Percentiles rank a stretch among this genome's conserved stretches.
Conservation (phyloP, 495 filamentous ascomycete species). For the Penicillium mononematosum region DNA sequence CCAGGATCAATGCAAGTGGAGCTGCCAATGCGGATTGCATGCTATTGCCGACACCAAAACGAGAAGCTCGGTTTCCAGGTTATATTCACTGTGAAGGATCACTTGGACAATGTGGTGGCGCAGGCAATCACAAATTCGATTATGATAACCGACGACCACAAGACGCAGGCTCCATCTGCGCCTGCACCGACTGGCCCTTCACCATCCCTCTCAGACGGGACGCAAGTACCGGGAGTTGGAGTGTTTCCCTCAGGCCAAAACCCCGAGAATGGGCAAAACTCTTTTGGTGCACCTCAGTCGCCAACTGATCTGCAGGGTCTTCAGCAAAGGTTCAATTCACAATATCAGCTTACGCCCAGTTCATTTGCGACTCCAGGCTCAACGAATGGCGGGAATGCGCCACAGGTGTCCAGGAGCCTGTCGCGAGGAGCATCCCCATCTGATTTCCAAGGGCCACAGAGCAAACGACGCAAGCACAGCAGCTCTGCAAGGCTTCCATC, state of each 20-base stretch:
- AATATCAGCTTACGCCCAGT: constrained; percentile 40
- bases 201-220: constrained; percentile 42
- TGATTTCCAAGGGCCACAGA: constrained; percentile 55
- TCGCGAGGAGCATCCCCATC: constrained; percentile 71
- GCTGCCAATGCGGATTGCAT: constrained; percentile 92
- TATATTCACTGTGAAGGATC: constrained; percentile 89
- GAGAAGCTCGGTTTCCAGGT: constrained; percentile 92
- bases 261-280: constrained; percentile 29
- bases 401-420: constrained; percentile 59
- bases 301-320: constrained; percentile 55
- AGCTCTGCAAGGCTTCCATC: constrained; percentile 63
- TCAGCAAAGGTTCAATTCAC: constrained; percentile 49
- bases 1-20: constrained; percentile 69
- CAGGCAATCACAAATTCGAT: constrained; percentile 85
- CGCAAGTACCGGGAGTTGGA: constrained; percentile 44
- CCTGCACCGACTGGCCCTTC: constrained; percentile 36
- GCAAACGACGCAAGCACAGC: constrained; percentile 76
- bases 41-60: constrained; percentile 90
- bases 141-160: constrained; percentile 97
- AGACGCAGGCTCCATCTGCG: constrained; percentile 62
- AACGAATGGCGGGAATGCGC: constrained; percentile 43
- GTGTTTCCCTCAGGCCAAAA: constrained; percentile 44
- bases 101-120: constrained; percentile 67
- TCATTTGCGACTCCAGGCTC: constrained; percentile 38
- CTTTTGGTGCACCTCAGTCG: constrained; percentile 34